These are phyloP conservation scores for Chytriomyces hyalinus DNA, from an alignment of 192 early-diverging fungal species.

Conservation along the genomic window DNA sequence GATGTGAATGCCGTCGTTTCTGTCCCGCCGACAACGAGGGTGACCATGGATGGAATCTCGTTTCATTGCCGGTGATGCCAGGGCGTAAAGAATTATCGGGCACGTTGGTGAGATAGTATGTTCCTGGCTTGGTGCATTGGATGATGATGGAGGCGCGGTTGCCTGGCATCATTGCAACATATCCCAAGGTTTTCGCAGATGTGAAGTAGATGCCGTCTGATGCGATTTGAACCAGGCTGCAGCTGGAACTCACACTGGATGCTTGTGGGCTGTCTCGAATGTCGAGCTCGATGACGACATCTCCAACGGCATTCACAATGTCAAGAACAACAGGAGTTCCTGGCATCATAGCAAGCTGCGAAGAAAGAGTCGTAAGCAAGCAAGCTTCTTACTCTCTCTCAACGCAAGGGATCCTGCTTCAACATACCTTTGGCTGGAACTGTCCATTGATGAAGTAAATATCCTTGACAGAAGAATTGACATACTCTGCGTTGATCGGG, in stretches of 20 bases:
- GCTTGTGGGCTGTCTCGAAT: neutral
- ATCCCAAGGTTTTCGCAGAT: neutral
- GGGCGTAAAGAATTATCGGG: neutral
- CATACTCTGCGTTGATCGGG: neutral
- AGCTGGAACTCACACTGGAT: slow-evolving; percentile 5
- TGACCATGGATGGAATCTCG: neutral
- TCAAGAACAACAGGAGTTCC: neutral
- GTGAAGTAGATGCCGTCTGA: neutral
- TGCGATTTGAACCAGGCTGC: neutral
- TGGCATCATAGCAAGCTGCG: neutral
- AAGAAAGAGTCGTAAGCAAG: too few species aligned
- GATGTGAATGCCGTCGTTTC: neutral
- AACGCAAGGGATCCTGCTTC: too few species aligned
- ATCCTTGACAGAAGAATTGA: neutral
- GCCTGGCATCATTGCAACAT: neutral
- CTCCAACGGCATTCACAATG: slow-evolving; percentile 4
- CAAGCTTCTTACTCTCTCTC: too few species aligned
- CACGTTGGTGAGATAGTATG: slow-evolving; percentile 4
- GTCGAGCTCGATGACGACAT: slow-evolving; percentile 6
- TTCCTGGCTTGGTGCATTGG: slow-evolving; percentile 6
- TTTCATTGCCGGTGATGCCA: neutral
- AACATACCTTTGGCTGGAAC: neutral
- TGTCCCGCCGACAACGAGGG: neutral
- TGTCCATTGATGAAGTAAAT: slow-evolving; percentile 12
- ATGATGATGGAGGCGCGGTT: slow-evolving; percentile 7